Evolutionary conservation across 495 filamentous ascomycete species (phyloP).

Genomic region (Penicillium diatomitis): DNA sequence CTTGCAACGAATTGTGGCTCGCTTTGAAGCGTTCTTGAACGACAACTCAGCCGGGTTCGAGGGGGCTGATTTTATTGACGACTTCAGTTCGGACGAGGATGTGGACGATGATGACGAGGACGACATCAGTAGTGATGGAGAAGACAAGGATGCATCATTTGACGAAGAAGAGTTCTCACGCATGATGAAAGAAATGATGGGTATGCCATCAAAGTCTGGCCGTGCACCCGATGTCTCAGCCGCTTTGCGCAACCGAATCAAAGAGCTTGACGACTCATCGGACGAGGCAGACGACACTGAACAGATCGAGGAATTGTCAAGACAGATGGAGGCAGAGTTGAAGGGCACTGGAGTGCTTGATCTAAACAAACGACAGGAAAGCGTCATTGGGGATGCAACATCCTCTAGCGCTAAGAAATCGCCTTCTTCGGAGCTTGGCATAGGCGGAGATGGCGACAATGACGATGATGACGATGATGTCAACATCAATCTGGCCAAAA

Average conservation of each 20-base stretch:
- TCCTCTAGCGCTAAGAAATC: constrained; percentile 18
- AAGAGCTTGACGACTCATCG: constrained; percentile 37
- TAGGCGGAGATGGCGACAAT: not conserved
- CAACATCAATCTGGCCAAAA: constrained; percentile 82
- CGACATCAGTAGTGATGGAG: constrained; percentile 46
- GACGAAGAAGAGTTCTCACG: constrained; percentile 74
- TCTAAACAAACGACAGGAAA: constrained; percentile 39
- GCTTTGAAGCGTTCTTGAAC: constrained; percentile 89
- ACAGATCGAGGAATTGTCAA: constrained; percentile 62
- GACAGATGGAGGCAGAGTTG: constrained; percentile 75
- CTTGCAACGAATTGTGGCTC: constrained; percentile 76
- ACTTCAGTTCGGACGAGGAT: constrained; percentile 49
- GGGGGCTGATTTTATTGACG: constrained; percentile 64
- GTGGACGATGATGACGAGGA: constrained; percentile 52
- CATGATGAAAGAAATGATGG: constrained; percentile 97
- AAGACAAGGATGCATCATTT: constrained; percentile 71
- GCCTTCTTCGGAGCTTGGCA: not conserved
- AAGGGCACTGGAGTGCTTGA: constrained; percentile 65
- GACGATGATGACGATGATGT: constrained; percentile 39
- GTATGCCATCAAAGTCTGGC: constrained; percentile 46
- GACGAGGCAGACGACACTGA: constrained; percentile 56
- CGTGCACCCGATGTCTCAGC: constrained; percentile 14
- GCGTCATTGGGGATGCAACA: constrained; percentile 5
- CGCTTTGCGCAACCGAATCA: constrained; percentile 23
- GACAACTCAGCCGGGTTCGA: constrained; percentile 73